phyloP scores from a whole-genome alignment of 345 rosid genomes.

The Hevea brasiliensis region DNA sequence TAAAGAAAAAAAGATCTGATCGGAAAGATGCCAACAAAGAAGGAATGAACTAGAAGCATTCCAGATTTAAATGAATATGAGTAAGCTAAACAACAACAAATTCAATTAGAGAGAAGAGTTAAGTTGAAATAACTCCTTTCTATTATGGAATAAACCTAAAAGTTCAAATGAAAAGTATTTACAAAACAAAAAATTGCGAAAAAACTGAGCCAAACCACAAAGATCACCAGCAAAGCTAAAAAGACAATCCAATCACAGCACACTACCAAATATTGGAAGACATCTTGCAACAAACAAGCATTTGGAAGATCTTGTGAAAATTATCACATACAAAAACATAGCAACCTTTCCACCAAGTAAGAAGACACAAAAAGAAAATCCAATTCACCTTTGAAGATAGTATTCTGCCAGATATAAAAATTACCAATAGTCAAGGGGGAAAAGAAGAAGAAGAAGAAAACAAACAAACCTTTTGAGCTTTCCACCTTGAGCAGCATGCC shows the following conservation, averaged over 20 bases:
- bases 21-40: background rate
- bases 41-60: background rate
- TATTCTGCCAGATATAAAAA: background rate
- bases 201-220: background rate
- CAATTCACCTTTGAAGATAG: background rate
- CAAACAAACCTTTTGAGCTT: constrained; percentile 56
- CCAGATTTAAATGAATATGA: background rate
- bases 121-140: background rate
- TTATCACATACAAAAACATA: background rate
- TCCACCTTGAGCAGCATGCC: constrained; percentile 51
- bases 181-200: background rate
- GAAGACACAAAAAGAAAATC: background rate
- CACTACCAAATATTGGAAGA: background rate
- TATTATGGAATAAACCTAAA: background rate
- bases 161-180: background rate
- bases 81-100: background rate
- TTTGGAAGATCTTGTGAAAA: background rate
- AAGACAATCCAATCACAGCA: too few species aligned
- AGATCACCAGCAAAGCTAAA: background rate
- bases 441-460: too few species aligned
- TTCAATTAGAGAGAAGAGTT: background rate
- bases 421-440: background rate
- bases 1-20: background rate
- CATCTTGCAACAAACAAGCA: background rate
- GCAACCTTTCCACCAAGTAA: background rate